Percentiles rank a stretch among this genome's conserved stretches.
Conservation (phyloP, 495 filamentous ascomycete genomes). For the Daldinia decipiens region DNA sequence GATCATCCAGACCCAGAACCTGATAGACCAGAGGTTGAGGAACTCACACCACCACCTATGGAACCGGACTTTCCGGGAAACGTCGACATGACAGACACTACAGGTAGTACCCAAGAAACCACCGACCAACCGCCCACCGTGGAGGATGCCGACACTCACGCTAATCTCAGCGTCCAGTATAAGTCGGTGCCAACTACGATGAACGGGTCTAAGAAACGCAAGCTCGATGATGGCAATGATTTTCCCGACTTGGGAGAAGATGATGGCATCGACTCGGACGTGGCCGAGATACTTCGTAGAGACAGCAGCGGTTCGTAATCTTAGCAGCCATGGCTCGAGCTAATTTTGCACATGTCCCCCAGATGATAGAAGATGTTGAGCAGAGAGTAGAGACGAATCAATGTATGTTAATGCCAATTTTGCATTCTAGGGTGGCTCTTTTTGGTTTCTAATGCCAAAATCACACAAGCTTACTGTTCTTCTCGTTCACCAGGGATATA, state of each 20-base stretch:
- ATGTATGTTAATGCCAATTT: slow-evolving; percentile 14
- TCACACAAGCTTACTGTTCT: background rate
- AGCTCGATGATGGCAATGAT: slow-evolving; percentile 70
- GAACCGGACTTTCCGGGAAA: slow-evolving; percentile 50
- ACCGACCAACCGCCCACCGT: slow-evolving; percentile 52
- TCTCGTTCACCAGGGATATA: background rate
- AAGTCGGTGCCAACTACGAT: slow-evolving; percentile 54
- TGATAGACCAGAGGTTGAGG: slow-evolving; percentile 81
- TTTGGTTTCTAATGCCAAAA: background rate
- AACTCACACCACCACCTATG: slow-evolving; percentile 75
- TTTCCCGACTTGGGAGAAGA: slow-evolving; percentile 75
- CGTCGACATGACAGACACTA: slow-evolving; percentile 18
- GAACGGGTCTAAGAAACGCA: slow-evolving; percentile 75
- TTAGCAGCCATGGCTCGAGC: background rate
- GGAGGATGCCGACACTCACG: slow-evolving; percentile 61
- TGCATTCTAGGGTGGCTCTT: slow-evolving; percentile 7
- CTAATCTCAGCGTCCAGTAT: slow-evolving; percentile 60
- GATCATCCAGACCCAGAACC: slow-evolving; percentile 59
- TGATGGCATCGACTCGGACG: slow-evolving; percentile 82
- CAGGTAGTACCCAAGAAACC: slow-evolving; percentile 43
- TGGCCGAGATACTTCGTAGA: slow-evolving; percentile 79
- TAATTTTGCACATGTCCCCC: background rate
- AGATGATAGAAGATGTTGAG: background rate
- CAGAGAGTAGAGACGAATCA: background rate
- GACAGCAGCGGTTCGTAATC: slow-evolving; percentile 45